Base-by-base conservation (phyloP, 2,329 filamentous ascomycete species). In the Beauveria varroae region DNA sequence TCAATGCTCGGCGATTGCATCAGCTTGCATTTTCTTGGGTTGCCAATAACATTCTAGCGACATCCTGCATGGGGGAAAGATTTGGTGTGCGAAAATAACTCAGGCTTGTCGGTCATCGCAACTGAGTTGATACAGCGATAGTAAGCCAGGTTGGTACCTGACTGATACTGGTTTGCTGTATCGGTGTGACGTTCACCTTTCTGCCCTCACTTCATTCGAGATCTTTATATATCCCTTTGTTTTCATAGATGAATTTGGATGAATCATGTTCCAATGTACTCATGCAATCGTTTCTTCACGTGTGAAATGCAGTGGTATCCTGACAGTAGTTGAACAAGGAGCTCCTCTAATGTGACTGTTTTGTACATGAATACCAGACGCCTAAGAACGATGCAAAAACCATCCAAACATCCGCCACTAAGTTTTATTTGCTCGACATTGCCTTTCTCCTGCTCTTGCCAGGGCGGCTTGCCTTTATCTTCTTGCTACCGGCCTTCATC, bases 401-500 rank as follows among this genome's bases (percentile, higher is more conserved):
- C 41, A 22, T 46, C n/a, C 26, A 16, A 20, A 14, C 46, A 44
- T 40, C 16, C 43, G 14, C 16, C 37, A n/a, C 52, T 14, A 37
- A 41, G 9, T 14, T 30, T 40, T 70, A 67, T 62, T 64, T 77
- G 50, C 69, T 73, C 50, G 72, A 73, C 46, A 69, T 69, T 3
- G 79, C 74, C 71, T 81, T 79, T 70, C 82, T 75, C 69, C 80
- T 75, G 52, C 71, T 76, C 76, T 85, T 85, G 30, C 82, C 81
- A 26, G 77, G 73, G 63, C 81, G 71, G 61, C 70, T 66, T 28
- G 68, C 66, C 67, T 70, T 73, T 67, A 73, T 75, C 59, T 67
- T 62, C 62, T 65, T 66, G 26, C 72, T 68, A 20, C 73, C 70
- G 18, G 78, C 81, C 81, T 96, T 96, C 91, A 96, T 96, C 77